phyloP scores from a whole-genome alignment of 331 rosid species.

The Acacia concinna region DNA sequence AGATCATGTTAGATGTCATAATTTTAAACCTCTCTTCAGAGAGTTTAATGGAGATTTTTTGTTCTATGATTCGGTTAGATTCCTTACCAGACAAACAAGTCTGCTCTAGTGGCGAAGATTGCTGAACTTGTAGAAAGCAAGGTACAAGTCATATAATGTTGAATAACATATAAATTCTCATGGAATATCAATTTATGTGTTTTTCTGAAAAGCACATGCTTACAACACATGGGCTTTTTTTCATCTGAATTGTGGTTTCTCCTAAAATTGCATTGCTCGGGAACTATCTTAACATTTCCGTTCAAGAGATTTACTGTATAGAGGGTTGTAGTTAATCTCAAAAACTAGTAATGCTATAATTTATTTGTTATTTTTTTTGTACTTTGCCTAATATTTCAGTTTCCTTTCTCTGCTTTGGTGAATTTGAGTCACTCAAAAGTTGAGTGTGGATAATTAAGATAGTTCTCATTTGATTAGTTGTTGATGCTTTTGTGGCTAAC shows the following conservation, averaged over 20 bases:
- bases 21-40: conserved; percentile 7
- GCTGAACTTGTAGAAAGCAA: conserved; percentile 93
- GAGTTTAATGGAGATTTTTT: conserved; percentile 19
- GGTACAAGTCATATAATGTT: conserved; percentile 53
- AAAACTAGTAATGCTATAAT: neutral
- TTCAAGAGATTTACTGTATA: neutral
- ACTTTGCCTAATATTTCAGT: neutral
- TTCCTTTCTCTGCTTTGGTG: neutral
- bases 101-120: conserved; percentile 90
- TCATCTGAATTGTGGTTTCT: neutral
- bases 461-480: neutral
- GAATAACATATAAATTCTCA: neutral
- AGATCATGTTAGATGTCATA: conserved; percentile 23
- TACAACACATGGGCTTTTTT: conserved; percentile 5
- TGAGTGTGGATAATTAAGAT: neutral
- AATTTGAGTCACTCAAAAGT: neutral
- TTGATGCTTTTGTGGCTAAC: neutral
- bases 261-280: neutral
- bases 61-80: conserved; percentile 55
- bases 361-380: neutral
- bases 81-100: conserved; percentile 93
- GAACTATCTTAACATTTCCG: neutral
- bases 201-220: neutral
- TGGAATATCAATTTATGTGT: conserved; percentile 12
- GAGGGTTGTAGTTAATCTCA: neutral